Evolutionary conservation across 2,329 filamentous ascomycete genomes (phyloP), one percentile per base, ranked within the genome.

Genomic region (Penicillium brasilianum): DNA sequence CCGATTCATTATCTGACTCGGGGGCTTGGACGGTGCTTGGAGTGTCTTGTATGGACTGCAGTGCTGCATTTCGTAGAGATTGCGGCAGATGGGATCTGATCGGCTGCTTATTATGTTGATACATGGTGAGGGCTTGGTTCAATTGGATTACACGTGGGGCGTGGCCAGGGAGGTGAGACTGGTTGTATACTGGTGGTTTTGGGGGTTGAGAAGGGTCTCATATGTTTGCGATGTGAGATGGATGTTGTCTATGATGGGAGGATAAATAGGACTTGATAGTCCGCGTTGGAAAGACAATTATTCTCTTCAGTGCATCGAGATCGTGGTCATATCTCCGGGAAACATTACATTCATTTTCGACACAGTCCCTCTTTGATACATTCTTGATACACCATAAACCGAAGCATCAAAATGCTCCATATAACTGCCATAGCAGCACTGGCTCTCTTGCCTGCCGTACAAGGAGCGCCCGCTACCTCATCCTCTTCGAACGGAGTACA

Each of bases 391-490:
- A 43, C 3, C 13, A 4, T 20, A 20, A 20, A 16, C 11, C 16
- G 13, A 43, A 44, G 18, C 41, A 7, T n/a, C 51, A 60, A 30
- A 4, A 64, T 64, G 62, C 52, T 56, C 16, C 25, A 13, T 3
- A 53, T 51, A 3, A 10, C 60, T 25, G 57, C 51, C 39, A 2
- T 60, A 2, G 36, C 53, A 4, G 62, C 55, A 4, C 32, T 62
- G 8, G 37, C 41, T 9, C 20, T 60, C 51, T 18, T 62, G 20
- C 52, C 62, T 3, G 55, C 51, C 14, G 55, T 59, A 25, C 62
- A 65, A 20, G 57, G 36, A 49, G 55, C 46, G 30, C 37, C 56
- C 16, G 25, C 56, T 5, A 32, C 46, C 46, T 37, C 22, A 14
- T 43, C 50, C 11, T 22, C 32, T 32, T 25, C 34, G 34, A 44